A percentile compares a stretch with the other conserved stretches of the same genome.
phyloP scores from a whole-genome alignment of 2,329 filamentous ascomycete genomes.

The Sclerotinia subarctica region DNA sequence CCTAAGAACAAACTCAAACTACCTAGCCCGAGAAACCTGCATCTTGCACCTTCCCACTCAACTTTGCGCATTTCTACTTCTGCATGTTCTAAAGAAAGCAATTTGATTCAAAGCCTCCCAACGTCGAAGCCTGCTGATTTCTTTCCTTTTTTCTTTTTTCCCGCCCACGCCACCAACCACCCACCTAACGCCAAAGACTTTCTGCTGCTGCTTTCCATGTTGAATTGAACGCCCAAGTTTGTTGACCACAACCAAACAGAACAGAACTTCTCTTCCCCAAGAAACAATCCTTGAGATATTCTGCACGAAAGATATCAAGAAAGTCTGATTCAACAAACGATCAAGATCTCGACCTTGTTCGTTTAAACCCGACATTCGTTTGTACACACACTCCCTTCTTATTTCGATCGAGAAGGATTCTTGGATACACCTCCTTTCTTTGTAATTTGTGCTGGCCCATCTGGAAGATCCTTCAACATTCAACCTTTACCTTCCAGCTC shows the following conservation, averaged over 20 bases:
- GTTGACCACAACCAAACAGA: background rate
- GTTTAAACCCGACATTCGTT: conserved; percentile 9
- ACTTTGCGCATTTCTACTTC: background rate
- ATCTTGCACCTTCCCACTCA: background rate
- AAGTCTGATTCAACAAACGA: background rate
- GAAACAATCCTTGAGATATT: background rate
- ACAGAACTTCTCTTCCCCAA: background rate
- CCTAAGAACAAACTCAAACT: background rate
- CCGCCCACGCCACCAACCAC: background rate
- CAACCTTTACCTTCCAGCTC: conserved; percentile 1
- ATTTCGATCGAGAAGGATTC: conserved; percentile 5
- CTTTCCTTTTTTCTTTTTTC: background rate
- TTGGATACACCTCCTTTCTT: conserved; percentile 18
- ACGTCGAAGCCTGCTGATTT: background rate
- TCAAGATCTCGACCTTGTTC: background rate
- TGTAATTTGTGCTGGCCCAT: background rate
- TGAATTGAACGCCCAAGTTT: background rate
- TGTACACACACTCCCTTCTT: background rate
- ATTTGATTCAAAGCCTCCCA: background rate
- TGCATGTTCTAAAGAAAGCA: background rate
- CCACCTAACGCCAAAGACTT: background rate
- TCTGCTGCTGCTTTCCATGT: background rate
- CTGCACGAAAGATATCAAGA: background rate
- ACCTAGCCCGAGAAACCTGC: background rate
- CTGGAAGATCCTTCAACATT: background rate